phyloP scores from a whole-genome alignment of 192 early-diverging fungal genomes.

The Gigaspora rosea region DNA sequence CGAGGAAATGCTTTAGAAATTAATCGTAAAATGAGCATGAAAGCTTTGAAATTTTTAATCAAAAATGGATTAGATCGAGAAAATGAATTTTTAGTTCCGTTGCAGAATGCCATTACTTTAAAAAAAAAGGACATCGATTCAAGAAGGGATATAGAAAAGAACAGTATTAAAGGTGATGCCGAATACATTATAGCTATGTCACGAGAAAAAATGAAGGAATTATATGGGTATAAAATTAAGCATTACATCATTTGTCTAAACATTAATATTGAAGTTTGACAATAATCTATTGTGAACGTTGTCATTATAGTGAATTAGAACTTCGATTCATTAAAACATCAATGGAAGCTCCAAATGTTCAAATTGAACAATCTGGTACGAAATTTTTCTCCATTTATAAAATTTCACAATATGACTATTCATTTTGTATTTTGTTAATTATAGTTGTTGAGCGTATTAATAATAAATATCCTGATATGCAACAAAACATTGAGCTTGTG shows the following conservation, averaged over 20 bases:
- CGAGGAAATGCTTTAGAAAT: not conserved
- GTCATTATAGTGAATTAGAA: no score
- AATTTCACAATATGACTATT: no score
- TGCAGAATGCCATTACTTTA: not conserved
- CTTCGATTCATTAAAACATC: no score
- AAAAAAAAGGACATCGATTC: not conserved
- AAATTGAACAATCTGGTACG: no score
- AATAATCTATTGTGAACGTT: no score
- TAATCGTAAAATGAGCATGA: conserved; percentile 7
- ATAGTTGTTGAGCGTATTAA: not conserved
- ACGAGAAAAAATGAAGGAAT: not conserved
- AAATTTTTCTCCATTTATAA: no score
- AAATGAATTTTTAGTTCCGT: not conserved
- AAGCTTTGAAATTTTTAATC: not conserved
- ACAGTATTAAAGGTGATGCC: not conserved
- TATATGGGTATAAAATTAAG: conserved; percentile 6
- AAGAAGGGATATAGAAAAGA: not conserved
- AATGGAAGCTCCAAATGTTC: no score
- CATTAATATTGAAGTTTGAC: no score
- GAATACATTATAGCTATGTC: not conserved
- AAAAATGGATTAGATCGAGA: conserved; percentile 11
- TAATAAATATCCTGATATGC: not conserved
- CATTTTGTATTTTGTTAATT: not conserved
- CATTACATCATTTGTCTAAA: not conserved
- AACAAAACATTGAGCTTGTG: not conserved